Evolutionary conservation across 768 basidiomycete genomes (phyloP).

Genomic region (Cubamyces lactineus): DNA sequence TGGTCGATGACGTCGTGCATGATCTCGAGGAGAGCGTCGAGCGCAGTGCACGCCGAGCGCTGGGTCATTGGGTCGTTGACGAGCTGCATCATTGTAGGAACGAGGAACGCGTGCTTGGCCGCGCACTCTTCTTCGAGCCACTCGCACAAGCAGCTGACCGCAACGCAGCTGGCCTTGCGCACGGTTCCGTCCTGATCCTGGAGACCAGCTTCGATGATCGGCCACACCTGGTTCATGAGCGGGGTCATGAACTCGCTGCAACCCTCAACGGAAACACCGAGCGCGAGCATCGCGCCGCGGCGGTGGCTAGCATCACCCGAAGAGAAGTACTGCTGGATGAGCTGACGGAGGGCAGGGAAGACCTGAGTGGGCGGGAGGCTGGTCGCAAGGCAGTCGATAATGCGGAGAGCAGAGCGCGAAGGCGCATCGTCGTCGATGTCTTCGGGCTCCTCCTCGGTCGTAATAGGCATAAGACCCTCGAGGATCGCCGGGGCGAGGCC

Average conservation of each 20-base stretch:
- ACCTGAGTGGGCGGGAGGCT: constrained; percentile 93
- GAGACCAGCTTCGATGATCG: constrained; percentile 87
- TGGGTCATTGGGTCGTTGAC: constrained; percentile 88
- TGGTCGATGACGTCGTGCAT: constrained; percentile 87
- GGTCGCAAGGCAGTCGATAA: constrained; percentile 91
- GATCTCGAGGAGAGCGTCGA: constrained; percentile 95
- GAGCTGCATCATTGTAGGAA: constrained; percentile 93
- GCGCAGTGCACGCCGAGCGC: constrained; percentile 92
- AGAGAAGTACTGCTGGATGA: constrained; percentile 84
- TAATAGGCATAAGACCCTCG: constrained; percentile 90
- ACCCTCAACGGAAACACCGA: constrained; percentile 95
- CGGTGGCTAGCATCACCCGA: constrained; percentile 79
- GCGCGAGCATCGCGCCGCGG: constrained; percentile 91
- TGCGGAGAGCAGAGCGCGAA: constrained; percentile 90
- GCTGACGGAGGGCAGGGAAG: constrained; percentile 84
- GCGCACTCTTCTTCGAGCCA: constrained; percentile 95
- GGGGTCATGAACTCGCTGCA: constrained; percentile 98
- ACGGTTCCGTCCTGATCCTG: constrained; percentile 83
- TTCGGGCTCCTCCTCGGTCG: constrained; percentile 91
- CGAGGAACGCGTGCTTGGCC: constrained; percentile 76
- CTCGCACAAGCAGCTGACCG: constrained; percentile 95
- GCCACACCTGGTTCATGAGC: constrained; percentile 90
- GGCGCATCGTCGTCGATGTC: constrained; percentile 94
- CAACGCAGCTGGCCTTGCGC: constrained; percentile 93
- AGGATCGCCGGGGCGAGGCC: constrained; percentile 85